Evolutionary conservation across 2,329 filamentous ascomycete species (phyloP), one percentile per base, ranked within the genome.

Genomic region (Trichoderma sp.): DNA sequence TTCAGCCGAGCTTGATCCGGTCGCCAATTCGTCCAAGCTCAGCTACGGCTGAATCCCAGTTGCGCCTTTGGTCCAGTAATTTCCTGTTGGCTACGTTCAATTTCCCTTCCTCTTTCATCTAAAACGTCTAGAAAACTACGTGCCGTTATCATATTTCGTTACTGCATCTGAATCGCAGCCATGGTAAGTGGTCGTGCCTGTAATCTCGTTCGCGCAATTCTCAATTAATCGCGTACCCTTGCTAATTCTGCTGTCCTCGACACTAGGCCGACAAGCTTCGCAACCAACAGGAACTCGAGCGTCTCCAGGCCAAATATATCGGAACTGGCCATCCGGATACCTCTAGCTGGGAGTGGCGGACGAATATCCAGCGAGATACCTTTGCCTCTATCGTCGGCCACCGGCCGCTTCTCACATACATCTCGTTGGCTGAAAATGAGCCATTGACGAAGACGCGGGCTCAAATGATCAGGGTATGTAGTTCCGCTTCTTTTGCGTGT

Each of bases 291-390:
- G 97, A 99, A 85, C 95, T 99, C 83, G 97, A 99, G 86, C 93
- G 95, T 78, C 93, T 98, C 21, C 97, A 99, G 86, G 93, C 95
- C 81, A 97, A 97, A 82, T 98, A 97, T 87, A 90, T 99, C 81
- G 97, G 97, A 80, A 98, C 97, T 4, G 97, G 97, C 29, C 95
- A 98, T 85, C 94, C 96, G 60, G 97, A 99, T 86, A 98, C 96
- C 16, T 97, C 95, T 31, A 97, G 95, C 84, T 97, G 97, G 92
- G 97, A 99, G 86, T 99, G 95, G 95, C 93, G 93, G 68, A 95
- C 94, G 76, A 99, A 98, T 87, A 96, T 98, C 82, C 91, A 95
- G 83, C 95, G 97, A 83, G 97, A 99, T 87, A 97, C 93, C 27
- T 95, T 96, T 83, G 91, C 95, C 24, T 95, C 92, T 77, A 95